Base-by-base conservation (phyloP, 2,329 filamentous ascomycete genomes). In the Alternaria triticina region DNA sequence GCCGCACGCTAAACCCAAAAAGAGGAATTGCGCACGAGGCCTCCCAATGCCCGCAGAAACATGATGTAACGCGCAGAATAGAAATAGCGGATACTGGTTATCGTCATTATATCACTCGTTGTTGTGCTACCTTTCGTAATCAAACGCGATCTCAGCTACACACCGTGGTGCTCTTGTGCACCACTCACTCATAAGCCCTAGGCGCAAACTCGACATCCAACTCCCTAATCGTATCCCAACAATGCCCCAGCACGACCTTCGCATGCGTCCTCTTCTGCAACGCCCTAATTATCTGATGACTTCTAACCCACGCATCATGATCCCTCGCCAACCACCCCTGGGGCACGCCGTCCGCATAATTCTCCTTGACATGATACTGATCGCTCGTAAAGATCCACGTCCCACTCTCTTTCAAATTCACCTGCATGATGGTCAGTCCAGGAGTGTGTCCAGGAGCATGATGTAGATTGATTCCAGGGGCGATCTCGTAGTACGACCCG, bases 341-440 rank as follows among this genome's bases (percentile, higher is more conserved):
- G 22, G 79, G 78, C 36, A 77, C 69, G 47, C 68, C 69, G n/a
- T 73, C 64, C 30, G 75, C 65, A 36, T 64, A 79, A 28, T 80
- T 81, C 69, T 80, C 78, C 54, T 68, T 68, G 3, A 81, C 77
- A 57, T 80, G 77, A 55, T 80, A 79, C 68, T 77, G 75, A 67
- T 80, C 78, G 20, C 76, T 77, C 13, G 77, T 80, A 65, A 79
- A 78, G 46, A 81, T 74, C 75, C 73, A 79, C 2, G 77, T 78
- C 20, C 79, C 79, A 25, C 62, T 69, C 25, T 78, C 68, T 47
- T 66, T 70, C 62, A 80, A 52, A 56, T 80, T 81, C 36, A 80
- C 69, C 64, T 80, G 79, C 72, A 81, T 67, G 46, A 80, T 74
- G 33, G 60, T 66, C 20, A 81, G 55, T 2, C 79, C 78, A 0